phyloP scores from a whole-genome alignment of 768 basidiomycete genomes.

The Rhizopogon roseolus region DNA sequence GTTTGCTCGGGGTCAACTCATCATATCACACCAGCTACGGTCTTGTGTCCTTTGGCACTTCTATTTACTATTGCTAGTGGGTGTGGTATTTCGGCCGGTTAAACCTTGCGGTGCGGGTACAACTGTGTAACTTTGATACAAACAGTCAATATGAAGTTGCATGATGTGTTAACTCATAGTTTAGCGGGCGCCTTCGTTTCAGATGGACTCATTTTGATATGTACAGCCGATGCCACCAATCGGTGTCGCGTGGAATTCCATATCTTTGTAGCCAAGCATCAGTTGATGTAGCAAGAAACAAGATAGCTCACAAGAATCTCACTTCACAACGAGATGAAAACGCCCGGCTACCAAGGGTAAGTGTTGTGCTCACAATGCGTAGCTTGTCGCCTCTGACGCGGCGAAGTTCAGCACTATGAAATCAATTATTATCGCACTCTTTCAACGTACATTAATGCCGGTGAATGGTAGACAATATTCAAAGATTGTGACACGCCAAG shows the following conservation, averaged over 20 bases:
- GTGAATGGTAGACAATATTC: conserved; percentile 39
- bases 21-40: no score
- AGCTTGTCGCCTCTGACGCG: conserved; percentile 40
- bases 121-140: no score
- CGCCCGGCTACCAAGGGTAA: conserved; percentile 43
- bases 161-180: conserved; percentile 6
- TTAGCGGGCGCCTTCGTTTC: conserved; percentile 8
- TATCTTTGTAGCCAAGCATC: conserved; percentile 31
- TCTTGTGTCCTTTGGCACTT: no score
- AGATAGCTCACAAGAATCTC: not conserved
- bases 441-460: conserved; percentile 31
- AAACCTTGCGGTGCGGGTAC: no score
- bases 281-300: not conserved
- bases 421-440: no score
- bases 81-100: no score
- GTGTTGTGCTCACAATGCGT: conserved; percentile 47
- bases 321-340: conserved; percentile 50
- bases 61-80: no score
- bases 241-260: conserved; percentile 52
- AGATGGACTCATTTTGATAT: conserved; percentile 52
- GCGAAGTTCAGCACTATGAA: no score
- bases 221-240: conserved; percentile 49
- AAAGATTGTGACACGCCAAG: conserved; percentile 42
- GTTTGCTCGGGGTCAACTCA: no score
- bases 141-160: not conserved